Evolutionary conservation across 192 early-diverging fungal species (phyloP).

Genomic region (Backusella parvicylindrica): DNA sequence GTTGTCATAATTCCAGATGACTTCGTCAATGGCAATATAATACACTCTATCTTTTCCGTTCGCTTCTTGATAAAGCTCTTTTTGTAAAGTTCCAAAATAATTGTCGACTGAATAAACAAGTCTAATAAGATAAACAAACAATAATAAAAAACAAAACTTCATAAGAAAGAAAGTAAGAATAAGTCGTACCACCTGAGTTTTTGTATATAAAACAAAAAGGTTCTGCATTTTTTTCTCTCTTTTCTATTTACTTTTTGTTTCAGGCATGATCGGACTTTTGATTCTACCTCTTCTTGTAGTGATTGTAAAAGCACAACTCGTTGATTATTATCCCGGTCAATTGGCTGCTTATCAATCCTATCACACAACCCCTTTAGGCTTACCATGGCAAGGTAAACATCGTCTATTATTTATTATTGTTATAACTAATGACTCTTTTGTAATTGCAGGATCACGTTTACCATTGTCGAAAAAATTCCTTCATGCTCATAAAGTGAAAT

Average conservation of each 20-base stretch:
- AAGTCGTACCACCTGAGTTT: neutral
- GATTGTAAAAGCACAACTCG: neutral
- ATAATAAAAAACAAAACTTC: neutral
- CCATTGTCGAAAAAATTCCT: slow-evolving; percentile 10
- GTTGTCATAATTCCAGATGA: slow-evolving; percentile 23
- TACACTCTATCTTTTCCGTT: slow-evolving; percentile 16
- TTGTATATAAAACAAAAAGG: neutral
- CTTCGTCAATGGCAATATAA: slow-evolving; percentile 26
- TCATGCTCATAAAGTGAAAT: slow-evolving; percentile 10
- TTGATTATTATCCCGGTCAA: neutral
- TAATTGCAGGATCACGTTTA: slow-evolving; percentile 7
- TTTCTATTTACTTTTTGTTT: neutral
- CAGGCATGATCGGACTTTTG: slow-evolving; percentile 2
- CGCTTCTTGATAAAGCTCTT: slow-evolving; percentile 7
- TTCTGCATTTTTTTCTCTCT: neutral
- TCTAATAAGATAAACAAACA: neutral
- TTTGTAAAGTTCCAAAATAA: neutral
- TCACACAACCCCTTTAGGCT: slow-evolving; percentile 9
- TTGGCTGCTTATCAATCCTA: neutral
- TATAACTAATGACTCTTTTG: neutral
- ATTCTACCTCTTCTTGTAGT: neutral
- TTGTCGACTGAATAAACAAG: neutral
- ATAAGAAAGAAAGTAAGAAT: neutral
- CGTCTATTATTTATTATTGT: neutral
- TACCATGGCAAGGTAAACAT: slow-evolving; percentile 10